phyloP scores from a whole-genome alignment of 768 basidiomycete species.

The Suillus decipiens region DNA sequence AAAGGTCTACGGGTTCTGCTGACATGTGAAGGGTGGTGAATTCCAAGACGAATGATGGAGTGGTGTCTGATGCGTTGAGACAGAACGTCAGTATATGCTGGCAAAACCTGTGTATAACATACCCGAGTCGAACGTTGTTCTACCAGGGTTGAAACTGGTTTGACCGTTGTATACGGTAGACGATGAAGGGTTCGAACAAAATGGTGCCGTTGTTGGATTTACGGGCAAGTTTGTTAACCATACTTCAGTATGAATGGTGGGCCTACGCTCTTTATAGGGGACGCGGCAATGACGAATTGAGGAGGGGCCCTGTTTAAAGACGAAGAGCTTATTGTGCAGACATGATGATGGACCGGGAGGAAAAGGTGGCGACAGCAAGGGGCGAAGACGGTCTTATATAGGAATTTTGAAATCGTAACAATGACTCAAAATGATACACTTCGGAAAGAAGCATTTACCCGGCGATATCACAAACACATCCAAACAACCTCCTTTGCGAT shows the following conservation, averaged over 20 bases:
- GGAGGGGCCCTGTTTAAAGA: constrained; percentile 7
- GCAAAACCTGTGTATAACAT: constrained; percentile 11
- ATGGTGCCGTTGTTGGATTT: constrained; percentile 85
- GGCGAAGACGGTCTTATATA: constrained; percentile 46
- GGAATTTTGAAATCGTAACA: constrained; percentile 32
- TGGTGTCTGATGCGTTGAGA: constrained; percentile 22
- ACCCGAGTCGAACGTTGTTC: constrained; percentile 26
- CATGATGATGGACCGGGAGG: constrained; percentile 39
- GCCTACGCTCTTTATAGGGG: constrained; percentile 27
- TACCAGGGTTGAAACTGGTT: constrained; percentile 17
- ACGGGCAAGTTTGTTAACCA: constrained; percentile 84
- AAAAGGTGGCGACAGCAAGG: constrained; percentile 19
- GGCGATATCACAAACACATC: constrained; percentile 22
- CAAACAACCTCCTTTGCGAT: constrained; percentile 22
- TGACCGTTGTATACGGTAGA: constrained; percentile 80
- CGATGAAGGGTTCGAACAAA: constrained; percentile 84
- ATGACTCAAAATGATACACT: constrained; percentile 35
- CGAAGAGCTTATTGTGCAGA: constrained; percentile 33
- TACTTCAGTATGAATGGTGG: constrained; percentile 43
- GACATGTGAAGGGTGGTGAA: constrained; percentile 42
- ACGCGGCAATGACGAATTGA: constrained; percentile 25
- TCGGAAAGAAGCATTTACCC: constrained; percentile 29
- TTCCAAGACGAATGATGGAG: constrained; percentile 10
- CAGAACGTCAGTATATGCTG: constrained; percentile 11
- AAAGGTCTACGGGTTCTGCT: constrained; percentile 50